Evolutionary conservation across 208 protist genomes (phyloP), one percentile per base, ranked within the genome.

Genomic region (Leishmania braziliensis): DNA sequence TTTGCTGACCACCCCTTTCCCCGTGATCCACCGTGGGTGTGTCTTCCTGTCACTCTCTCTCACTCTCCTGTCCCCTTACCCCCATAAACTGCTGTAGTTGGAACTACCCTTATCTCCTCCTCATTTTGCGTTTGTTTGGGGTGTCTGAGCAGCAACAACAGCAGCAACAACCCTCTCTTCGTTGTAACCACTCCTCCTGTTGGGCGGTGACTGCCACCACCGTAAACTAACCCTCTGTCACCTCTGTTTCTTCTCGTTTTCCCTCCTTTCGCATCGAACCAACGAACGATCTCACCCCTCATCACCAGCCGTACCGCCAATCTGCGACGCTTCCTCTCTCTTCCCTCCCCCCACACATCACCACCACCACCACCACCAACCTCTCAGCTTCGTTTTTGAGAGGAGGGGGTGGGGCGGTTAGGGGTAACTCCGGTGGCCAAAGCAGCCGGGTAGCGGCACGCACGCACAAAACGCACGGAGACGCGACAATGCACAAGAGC

Each of bases 401-500:
- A 39, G 36, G 36, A 39, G 36, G 36, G 36, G 36, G 1, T 0
- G 36, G 1, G 36, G 36, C 0, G 36, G 36, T 33, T 33, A 33
- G 36, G 36, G 36, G 36, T 39, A 39, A 39, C 36, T 39, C 36
- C 36, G 36, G 36, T 39, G 8, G 3, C n/a, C 18, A 20, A 26
- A 0, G 18, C 62, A 53, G 62, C 29, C 9, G 58, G n/a, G 46
- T 6, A 18, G 1, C 3, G 0, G 46, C 3, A 3, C 20, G 53
- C 56, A 97, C 94, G 92, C 92, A 95, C 89, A 89, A 91, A 72
- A 33, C 94, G 90, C 84, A 95, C 93, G 71, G 85, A 92, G 70
- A 39, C 36, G 36, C 36, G 36, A 39, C 36, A 39, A 97, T 97
- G 94, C 94, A 97, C 89, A 93, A 92, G 75, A 95, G 92, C 84